Evolutionary conservation across 2,329 filamentous ascomycete species (phyloP), one percentile per base, ranked within the genome.

Genomic region (Rutstroemia sp.): DNA sequence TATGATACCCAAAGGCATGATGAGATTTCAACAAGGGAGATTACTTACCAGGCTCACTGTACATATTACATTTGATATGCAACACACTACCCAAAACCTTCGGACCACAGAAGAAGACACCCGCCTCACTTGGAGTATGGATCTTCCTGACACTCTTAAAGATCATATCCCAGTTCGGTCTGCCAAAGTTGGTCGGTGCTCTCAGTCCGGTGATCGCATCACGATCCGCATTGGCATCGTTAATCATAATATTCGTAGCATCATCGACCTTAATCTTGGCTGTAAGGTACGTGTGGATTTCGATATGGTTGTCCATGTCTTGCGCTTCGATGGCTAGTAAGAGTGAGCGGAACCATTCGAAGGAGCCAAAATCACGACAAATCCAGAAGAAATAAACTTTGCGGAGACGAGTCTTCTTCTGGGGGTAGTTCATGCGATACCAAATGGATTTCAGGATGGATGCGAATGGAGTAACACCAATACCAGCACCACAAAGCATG

Each of bases 301-400:
- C 90, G 71, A 95, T 94, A 61, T 86, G 81, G 72, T 90, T 84
- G 67, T 90, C 86, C 61, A 90, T 78, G 73, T 95, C 90, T 74
- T 94, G 89, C 0, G 87, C 87, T 73, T 94, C 90, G 65, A 95
- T 92, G 54, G 90, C 90, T 61, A 91, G 79, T 16, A 95, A 80
- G 59, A 95, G 75, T 25, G 87, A 92, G 50, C 88, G 81, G 79
- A 94, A 94, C 90, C 90, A 95, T 76, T 94, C 89, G 66, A 94
- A 92, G 0, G 87, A 90, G 37, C 86, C 88, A 67, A 92, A 92
- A 72, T 94, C 89, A 71, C 89, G 81, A 77, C 89, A 92, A 61
- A 94, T 85, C 90, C 90, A 94, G 80, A 94, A 91, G 77, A 94
- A 94, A 76, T 94, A 95, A 23, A 95, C 88, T 72, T 94, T 95